Evolutionary conservation across 768 basidiomycete species (phyloP).

Genomic region (Omphalotus guepiniiformis): DNA sequence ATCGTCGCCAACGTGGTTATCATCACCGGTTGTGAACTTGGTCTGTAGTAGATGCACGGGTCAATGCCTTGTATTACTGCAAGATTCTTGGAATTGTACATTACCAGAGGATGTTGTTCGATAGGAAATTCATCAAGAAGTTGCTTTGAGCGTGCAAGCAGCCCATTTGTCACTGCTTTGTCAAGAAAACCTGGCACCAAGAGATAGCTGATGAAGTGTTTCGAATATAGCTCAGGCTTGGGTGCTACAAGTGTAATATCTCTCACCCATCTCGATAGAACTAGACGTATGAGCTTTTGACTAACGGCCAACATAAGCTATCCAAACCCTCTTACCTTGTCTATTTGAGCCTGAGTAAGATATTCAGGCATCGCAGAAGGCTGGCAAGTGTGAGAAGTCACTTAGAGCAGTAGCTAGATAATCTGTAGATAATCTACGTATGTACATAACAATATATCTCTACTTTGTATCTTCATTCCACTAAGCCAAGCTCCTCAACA

Average conservation of each 20-base stretch:
- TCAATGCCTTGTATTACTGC: background rate
- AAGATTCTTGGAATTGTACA: conserved; percentile 15
- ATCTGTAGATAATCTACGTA: background rate
- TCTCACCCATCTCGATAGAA: conserved; percentile 57
- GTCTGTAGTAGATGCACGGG: conserved; percentile 46
- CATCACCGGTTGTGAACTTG: conserved; percentile 80
- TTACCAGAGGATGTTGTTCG: conserved; percentile 75
- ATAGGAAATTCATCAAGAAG: conserved; percentile 77
- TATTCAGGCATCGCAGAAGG: conserved; percentile 35
- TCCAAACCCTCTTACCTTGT: conserved; percentile 42
- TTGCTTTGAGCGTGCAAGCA: conserved; percentile 67
- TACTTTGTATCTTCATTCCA: too few species aligned
- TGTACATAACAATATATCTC: background rate
- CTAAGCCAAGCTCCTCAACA: conserved; percentile 18
- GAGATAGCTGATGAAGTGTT: conserved; percentile 55
- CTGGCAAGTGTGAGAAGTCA: background rate
- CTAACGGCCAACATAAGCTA: background rate
- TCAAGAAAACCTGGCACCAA: conserved; percentile 71
- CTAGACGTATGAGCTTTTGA: conserved; percentile 24
- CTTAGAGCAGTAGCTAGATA: background rate
- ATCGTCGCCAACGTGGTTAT: conserved; percentile 81
- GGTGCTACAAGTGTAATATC: background rate
- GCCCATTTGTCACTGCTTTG: conserved; percentile 48
- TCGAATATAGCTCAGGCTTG: background rate
- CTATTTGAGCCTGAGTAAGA: conserved; percentile 52